Conservation (phyloP, 108 stramenopile genomes). For the Bacterosira constricta region DNA sequence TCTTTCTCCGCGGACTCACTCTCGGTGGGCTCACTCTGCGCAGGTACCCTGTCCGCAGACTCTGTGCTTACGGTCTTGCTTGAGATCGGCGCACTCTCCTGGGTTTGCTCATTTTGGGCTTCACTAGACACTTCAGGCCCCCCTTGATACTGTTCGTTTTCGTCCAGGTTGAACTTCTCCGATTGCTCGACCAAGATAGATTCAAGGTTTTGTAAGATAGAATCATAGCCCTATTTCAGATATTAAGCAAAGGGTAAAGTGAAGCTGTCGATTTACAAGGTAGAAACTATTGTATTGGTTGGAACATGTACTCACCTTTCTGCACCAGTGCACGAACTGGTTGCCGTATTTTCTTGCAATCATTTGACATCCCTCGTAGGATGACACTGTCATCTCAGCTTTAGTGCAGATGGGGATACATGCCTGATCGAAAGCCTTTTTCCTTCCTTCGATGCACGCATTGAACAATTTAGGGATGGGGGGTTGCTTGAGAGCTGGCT, state of each 20-base stretch:
- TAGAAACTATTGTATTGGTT: too few species aligned
- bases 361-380: constrained; percentile 28
- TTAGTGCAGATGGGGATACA: constrained; percentile 25
- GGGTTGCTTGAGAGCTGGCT: constrained; percentile 1
- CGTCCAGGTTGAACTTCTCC: not conserved
- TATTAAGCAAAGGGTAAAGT: not conserved
- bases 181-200: not conserved
- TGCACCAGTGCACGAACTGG: not conserved
- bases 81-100: too few species aligned
- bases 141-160: not conserved
- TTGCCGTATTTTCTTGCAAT: not conserved
- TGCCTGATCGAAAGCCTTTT: constrained; percentile 31
- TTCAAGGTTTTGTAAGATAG: constrained; percentile 17
- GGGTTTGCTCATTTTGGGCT: not conserved
- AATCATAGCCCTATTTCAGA: constrained; percentile 2
- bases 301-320: not conserved
- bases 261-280: too few species aligned
- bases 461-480: constrained; percentile 27
- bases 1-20: too few species aligned
- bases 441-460: constrained; percentile 33
- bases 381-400: not conserved
- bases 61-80: too few species aligned
- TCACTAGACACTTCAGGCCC: not conserved
- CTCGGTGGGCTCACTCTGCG: too few species aligned
- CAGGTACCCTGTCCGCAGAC: too few species aligned